These are phyloP conservation scores for Brassica carinata DNA, from an alignment of 345 rosid genomes.

Conservation along the genomic window DNA sequence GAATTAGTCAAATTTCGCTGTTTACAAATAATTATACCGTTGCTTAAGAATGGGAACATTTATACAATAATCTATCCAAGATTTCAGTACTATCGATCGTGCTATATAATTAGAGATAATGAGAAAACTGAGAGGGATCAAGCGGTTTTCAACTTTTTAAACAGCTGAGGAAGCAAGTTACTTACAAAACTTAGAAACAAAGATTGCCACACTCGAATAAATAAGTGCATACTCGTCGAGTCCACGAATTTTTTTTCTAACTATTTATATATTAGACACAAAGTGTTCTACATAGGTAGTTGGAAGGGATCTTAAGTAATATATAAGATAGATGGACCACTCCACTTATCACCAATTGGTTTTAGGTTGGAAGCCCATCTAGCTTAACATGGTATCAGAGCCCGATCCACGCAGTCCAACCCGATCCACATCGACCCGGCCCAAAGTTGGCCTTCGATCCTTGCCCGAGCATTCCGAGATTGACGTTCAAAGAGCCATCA, in stretches of 20 bases:
- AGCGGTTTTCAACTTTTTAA: neutral
- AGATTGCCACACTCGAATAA: neutral
- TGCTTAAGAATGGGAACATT: neutral
- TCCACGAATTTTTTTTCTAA: neutral
- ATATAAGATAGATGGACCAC: too few relatives aligned
- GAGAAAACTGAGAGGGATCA: slow-evolving; percentile 5
- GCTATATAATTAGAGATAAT: neutral
- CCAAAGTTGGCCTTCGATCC: too few relatives aligned
- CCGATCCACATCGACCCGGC: too few relatives aligned
- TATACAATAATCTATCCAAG: neutral
- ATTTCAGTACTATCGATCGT: neutral
- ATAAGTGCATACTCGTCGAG: neutral
- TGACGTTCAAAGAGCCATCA: too few relatives aligned
- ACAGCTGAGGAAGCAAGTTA: slow-evolving; percentile 22
- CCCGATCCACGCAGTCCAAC: too few relatives aligned
- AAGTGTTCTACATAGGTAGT: too few relatives aligned
- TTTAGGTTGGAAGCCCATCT: too few relatives aligned
- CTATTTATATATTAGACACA: neutral
- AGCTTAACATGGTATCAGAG: too few relatives aligned
- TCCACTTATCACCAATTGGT: too few relatives aligned
- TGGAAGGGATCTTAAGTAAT: too few relatives aligned
- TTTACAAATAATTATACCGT: slow-evolving; percentile 1
- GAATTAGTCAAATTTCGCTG: neutral
- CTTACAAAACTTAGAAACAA: slow-evolving; percentile 20
- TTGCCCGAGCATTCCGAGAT: too few relatives aligned